phyloP scores from a whole-genome alignment of 306 rosid species.

The Pyrus bretschneideri region DNA sequence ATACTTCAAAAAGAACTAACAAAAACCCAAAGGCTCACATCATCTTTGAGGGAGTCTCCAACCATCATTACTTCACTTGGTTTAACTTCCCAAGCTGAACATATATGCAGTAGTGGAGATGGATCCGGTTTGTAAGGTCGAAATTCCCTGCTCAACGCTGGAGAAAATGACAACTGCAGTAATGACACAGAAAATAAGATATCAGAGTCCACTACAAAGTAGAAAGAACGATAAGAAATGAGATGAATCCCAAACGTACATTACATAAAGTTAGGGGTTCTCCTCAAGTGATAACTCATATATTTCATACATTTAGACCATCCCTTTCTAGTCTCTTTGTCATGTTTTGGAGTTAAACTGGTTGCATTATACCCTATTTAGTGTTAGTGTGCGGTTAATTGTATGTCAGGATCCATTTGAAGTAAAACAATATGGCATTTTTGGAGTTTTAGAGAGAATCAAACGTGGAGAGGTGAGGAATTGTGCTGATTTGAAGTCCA shows the following conservation, averaged over 20 bases:
- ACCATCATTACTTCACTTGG: constrained; percentile 90
- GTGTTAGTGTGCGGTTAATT: too few relatives aligned
- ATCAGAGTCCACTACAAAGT: not conserved
- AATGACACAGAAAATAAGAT: not conserved
- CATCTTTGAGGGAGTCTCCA: constrained; percentile 92
- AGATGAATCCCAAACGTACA: not conserved
- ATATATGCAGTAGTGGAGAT: constrained; percentile 76
- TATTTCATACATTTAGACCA: too few relatives aligned
- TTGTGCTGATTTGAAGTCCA: too few relatives aligned
- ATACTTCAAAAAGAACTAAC: not conserved
- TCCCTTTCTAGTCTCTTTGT: too few relatives aligned
- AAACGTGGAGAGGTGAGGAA: too few relatives aligned
- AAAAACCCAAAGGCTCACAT: constrained; percentile 40
- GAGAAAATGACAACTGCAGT: constrained; percentile 72
- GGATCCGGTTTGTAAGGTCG: constrained; percentile 89
- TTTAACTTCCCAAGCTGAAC: constrained; percentile 76
- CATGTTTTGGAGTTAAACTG: too few relatives aligned
- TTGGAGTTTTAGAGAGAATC: too few relatives aligned
- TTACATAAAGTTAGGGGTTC: not conserved
- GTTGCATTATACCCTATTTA: too few relatives aligned
- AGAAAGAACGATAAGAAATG: not conserved
- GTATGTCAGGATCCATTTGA: too few relatives aligned
- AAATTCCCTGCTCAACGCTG: constrained; percentile 86
- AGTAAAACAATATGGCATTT: too few relatives aligned
- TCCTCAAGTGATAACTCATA: not conserved